Evolutionary conservation across 2,329 filamentous ascomycete genomes (phyloP).

Genomic region (Ciborinia camelliae): DNA sequence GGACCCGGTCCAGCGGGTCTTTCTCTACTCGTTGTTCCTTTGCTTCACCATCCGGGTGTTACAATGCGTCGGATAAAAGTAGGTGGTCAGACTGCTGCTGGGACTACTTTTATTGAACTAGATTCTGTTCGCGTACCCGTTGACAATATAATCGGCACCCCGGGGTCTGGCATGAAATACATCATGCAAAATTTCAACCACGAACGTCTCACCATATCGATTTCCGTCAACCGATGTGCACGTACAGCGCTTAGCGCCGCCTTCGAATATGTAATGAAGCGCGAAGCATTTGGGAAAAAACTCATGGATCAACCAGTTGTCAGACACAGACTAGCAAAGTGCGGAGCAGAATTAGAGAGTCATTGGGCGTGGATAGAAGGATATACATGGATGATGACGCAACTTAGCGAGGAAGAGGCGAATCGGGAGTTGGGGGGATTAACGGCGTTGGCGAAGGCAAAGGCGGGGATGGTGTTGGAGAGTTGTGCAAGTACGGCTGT

Average conservation of each 20-base stretch:
- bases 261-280: slow-evolving; percentile 60
- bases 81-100: slow-evolving; percentile 59
- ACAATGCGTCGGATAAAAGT: slow-evolving; percentile 66
- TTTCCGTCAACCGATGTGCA: slow-evolving; percentile 60
- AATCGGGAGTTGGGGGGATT: slow-evolving; percentile 66
- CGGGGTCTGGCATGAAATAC: slow-evolving; percentile 70
- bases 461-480: slow-evolving; percentile 67
- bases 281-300: slow-evolving; percentile 64
- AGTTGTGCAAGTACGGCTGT: slow-evolving; percentile 68
- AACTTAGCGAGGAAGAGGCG: slow-evolving; percentile 56
- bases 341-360: slow-evolving; percentile 63
- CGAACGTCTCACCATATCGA: slow-evolving; percentile 65
- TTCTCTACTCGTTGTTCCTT: slow-evolving; percentile 64
- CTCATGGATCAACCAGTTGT: slow-evolving; percentile 74
- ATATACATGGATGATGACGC: slow-evolving; percentile 64
- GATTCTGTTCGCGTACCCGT: slow-evolving; percentile 71
- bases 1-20: slow-evolving; percentile 59
- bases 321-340: slow-evolving; percentile 67
- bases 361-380: slow-evolving; percentile 72
- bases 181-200: slow-evolving; percentile 81
- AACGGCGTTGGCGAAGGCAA: slow-evolving; percentile 70
- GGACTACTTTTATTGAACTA: slow-evolving; percentile 73
- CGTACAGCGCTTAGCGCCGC: slow-evolving; percentile 58
- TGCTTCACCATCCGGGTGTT: slow-evolving; percentile 66
- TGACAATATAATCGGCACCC: slow-evolving; percentile 65